These are phyloP conservation scores for Cardamine chenopodiifolia DNA, from an alignment of 345 rosid species.

Conservation along the genomic window DNA sequence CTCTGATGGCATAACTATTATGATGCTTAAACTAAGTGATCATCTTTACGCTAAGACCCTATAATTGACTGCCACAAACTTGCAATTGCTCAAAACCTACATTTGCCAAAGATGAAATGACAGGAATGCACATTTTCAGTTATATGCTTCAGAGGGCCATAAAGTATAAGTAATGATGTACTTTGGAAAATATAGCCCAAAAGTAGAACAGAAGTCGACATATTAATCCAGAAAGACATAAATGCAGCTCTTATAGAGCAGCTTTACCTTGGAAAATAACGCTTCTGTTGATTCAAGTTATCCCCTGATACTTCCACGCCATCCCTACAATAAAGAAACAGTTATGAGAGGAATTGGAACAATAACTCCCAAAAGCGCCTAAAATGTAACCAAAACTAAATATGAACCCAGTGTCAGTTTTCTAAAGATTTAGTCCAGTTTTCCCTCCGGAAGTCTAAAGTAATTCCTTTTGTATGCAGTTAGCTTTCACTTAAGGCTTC, in stretches of 20 bases:
- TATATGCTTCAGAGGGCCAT: conserved; percentile 16
- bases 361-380: background rate
- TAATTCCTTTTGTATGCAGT: conserved; percentile 1
- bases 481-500: conserved; percentile 2
- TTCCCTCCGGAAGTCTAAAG: conserved; percentile 1
- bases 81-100: conserved; percentile 4
- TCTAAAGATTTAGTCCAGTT: conserved; percentile 3
- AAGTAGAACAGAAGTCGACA: conserved; percentile 17
- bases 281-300: conserved; percentile 45
- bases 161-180: conserved; percentile 5
- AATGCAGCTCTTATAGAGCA: conserved; percentile 24
- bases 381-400: conserved; percentile 22
- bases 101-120: conserved; percentile 9
- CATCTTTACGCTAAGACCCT: background rate
- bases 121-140: conserved; percentile 4
- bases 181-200: background rate
- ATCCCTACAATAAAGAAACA: conserved; percentile 50
- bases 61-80: background rate
- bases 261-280: conserved; percentile 79
- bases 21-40: background rate
- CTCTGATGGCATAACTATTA: background rate
- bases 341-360: conserved; percentile 27
- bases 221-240: conserved; percentile 19
- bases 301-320: conserved; percentile 49
- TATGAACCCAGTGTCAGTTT: conserved; percentile 11